phyloP scores from a whole-genome alignment of 2,329 filamentous ascomycete species.

The Fusarium verrucosum region DNA sequence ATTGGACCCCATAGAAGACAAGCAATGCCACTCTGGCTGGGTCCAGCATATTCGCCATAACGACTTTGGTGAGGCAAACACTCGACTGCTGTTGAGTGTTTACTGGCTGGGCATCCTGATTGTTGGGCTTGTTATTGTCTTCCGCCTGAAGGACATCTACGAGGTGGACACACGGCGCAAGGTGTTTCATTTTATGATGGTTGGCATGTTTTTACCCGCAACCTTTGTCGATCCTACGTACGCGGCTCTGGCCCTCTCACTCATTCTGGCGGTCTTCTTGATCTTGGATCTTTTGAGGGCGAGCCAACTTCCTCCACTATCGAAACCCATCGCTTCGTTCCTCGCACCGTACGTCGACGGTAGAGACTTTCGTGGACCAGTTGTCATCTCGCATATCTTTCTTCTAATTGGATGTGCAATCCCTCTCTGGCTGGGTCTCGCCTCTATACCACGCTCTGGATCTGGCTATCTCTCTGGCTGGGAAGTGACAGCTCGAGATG shows the following conservation, averaged over 20 bases:
- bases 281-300: constrained; percentile 89
- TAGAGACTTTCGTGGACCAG: constrained; percentile 88
- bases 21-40: constrained; percentile 64
- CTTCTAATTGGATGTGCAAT: constrained; percentile 94
- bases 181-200: constrained; percentile 98
- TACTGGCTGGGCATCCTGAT: constrained; percentile 79
- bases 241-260: constrained; percentile 78
- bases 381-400: constrained; percentile 96
- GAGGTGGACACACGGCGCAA: constrained; percentile 97
- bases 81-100: constrained; percentile 76
- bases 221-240: constrained; percentile 89
- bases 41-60: constrained; percentile 71
- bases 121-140: constrained; percentile 77
- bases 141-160: constrained; percentile 77
- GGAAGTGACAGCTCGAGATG: constrained; percentile 77
- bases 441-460: constrained; percentile 69
- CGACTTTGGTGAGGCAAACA: constrained; percentile 78
- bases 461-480: constrained; percentile 71
- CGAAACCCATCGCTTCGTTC: constrained; percentile 84
- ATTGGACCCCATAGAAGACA: constrained; percentile 41
- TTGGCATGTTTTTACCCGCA: constrained; percentile 89
- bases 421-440: constrained; percentile 88
- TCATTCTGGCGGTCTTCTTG: constrained; percentile 85
- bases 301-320: constrained; percentile 89
- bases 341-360: constrained; percentile 95